phyloP scores from a whole-genome alignment of 2,329 filamentous ascomycete species.

The Fusarium xyrophilum region DNA sequence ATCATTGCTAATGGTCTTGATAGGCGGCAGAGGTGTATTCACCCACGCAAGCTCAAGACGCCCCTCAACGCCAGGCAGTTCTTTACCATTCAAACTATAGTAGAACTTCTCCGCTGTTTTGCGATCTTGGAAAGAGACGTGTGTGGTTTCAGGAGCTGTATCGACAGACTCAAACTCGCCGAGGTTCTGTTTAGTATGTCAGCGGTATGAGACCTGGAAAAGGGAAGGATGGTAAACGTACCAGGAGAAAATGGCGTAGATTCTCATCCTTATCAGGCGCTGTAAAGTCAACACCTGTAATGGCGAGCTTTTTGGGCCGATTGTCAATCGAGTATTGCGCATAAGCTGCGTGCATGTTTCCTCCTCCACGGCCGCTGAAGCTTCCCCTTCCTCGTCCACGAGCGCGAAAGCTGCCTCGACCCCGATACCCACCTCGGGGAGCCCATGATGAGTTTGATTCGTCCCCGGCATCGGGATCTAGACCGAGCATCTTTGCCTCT shows the following conservation, averaged over 20 bases:
- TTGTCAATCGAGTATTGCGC: constrained; percentile 76
- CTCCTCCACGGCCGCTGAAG: constrained; percentile 52
- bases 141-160: constrained; percentile 54
- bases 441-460: constrained; percentile 45
- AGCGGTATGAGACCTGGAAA: neutral
- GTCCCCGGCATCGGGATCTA: constrained; percentile 63
- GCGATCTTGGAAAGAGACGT: constrained; percentile 70
- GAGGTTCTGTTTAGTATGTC: constrained; percentile 55
- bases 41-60: constrained; percentile 72
- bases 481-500: constrained; percentile 72
- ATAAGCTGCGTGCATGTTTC: constrained; percentile 61
- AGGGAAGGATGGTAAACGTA: constrained; percentile 49
- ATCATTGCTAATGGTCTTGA: constrained; percentile 25
- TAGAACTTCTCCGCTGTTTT: constrained; percentile 75
- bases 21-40: constrained; percentile 41
- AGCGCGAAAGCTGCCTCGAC: constrained; percentile 39
- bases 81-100: constrained; percentile 61
- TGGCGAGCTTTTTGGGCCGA: constrained; percentile 70
- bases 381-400: constrained; percentile 49
- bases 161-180: constrained; percentile 69
- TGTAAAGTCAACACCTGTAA: constrained; percentile 70
- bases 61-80: constrained; percentile 67
- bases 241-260: constrained; percentile 74
- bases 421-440: constrained; percentile 44
- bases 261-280: constrained; percentile 69